Evolutionary conservation across 257 asterid genomes (phyloP).

Genomic region (Solanum virginianum): DNA sequence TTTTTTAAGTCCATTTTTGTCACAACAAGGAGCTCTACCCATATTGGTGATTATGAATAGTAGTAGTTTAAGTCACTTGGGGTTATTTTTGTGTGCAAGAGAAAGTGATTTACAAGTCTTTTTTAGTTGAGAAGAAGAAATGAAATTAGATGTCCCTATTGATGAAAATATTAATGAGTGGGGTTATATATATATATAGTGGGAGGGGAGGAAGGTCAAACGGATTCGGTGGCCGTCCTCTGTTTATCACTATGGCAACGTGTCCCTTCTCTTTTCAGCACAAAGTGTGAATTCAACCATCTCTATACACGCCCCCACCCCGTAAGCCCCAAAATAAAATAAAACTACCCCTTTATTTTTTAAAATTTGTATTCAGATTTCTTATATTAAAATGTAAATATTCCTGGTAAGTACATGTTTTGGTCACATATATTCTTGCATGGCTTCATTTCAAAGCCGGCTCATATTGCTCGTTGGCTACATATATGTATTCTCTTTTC

Average conservation of each 20-base stretch:
- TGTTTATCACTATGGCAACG: conserved; percentile 56
- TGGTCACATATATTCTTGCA: not conserved
- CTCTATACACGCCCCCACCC: not conserved
- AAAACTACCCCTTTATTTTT: not conserved
- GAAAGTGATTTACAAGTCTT: not conserved
- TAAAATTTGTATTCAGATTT: not conserved
- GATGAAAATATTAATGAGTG: not conserved
- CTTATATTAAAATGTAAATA: not conserved
- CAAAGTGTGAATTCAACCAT: conserved; percentile 12
- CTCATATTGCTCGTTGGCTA: not conserved
- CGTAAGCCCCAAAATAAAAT: not conserved
- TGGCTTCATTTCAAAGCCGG: not conserved
- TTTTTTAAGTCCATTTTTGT: conserved; percentile 62
- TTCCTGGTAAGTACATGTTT: not conserved
- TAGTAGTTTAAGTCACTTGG: not conserved
- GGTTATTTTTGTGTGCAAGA: not conserved
- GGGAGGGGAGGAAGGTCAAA: conserved; percentile 9
- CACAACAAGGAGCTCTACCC: conserved; percentile 84
- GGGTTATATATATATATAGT: not conserved
- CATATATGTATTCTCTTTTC: not conserved
- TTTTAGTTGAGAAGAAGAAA: not conserved
- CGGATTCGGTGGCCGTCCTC: conserved; percentile 62
- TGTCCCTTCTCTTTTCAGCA: conserved; percentile 33
- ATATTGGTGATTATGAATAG: conserved; percentile 4
- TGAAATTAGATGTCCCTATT: not conserved